These are phyloP conservation scores for Ramularia collo-cygni DNA, from an alignment of 2,329 filamentous ascomycete genomes.

Conservation along the genomic window DNA sequence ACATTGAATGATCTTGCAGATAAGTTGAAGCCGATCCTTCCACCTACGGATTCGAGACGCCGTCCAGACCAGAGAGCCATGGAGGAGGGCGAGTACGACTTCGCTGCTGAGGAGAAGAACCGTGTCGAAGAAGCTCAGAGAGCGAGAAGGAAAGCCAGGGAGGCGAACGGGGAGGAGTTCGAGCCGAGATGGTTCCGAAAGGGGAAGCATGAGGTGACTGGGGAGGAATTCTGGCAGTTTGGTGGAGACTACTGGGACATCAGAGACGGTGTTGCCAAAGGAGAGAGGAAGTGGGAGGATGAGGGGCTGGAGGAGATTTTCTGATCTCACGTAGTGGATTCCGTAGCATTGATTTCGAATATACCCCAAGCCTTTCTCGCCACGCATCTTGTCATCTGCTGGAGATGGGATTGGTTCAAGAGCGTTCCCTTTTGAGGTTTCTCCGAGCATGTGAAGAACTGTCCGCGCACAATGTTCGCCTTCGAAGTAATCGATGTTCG, in stretches of 20 bases:
- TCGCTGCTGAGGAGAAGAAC: constrained; percentile 90
- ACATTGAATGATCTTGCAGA: constrained; percentile 90
- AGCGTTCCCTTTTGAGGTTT: too few relatives aligned
- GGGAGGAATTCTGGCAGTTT: constrained; percentile 85
- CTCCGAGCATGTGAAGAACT: too few relatives aligned
- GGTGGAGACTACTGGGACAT: constrained; percentile 82
- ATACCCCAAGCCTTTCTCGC: too few relatives aligned
- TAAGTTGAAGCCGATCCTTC: constrained; percentile 66
- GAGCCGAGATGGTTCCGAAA: constrained; percentile 78
- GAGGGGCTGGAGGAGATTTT: constrained; percentile 67
- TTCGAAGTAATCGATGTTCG: too few relatives aligned
- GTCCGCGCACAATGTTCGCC: too few relatives aligned
- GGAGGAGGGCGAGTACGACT: constrained; percentile 96
- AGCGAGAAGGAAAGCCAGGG: constrained; percentile 63
- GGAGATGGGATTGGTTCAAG: too few relatives aligned
- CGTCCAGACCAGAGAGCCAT: constrained; percentile 93
- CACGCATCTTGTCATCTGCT: too few relatives aligned
- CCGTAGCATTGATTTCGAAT: too few relatives aligned
- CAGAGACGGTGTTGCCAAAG: constrained; percentile 58
- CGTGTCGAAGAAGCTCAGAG: constrained; percentile 88
- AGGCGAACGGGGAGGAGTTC: constrained; percentile 75
- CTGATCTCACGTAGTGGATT: too few relatives aligned
- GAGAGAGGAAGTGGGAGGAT: constrained; percentile 57
- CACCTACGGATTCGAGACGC: constrained; percentile 89
- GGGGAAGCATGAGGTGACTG: constrained; percentile 66